Percentiles rank a stretch among this genome's conserved stretches.
These are phyloP conservation scores for Abelmoschus esculentus DNA, from an alignment of 345 rosid species.

Conservation along the genomic window DNA sequence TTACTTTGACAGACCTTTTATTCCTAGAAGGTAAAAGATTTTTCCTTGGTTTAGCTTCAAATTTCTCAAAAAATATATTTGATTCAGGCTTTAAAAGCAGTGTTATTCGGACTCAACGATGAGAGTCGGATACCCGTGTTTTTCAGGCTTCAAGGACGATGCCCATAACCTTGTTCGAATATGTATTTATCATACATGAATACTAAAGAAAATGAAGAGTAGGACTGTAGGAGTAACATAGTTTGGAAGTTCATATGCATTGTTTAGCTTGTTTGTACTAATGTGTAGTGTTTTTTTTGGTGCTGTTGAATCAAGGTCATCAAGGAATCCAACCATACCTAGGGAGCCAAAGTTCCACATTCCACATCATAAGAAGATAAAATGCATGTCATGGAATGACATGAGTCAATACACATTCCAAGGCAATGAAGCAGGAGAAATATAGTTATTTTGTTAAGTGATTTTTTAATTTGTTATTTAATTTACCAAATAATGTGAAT, in stretches of 20 bases:
- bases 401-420: conserved; percentile 22
- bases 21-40: conserved; percentile 61
- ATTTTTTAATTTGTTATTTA: neutral
- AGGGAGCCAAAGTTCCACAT: conserved; percentile 76
- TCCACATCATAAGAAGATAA: conserved; percentile 84
- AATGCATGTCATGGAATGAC: conserved; percentile 57
- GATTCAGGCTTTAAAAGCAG: neutral
- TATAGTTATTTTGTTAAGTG: neutral
- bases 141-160: neutral
- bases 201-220: neutral
- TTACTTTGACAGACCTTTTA: conserved; percentile 87
- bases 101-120: neutral
- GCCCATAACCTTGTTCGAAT: too few relatives aligned
- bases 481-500: neutral
- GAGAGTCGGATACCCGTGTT: neutral
- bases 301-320: conserved; percentile 20
- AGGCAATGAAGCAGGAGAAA: conserved; percentile 6
- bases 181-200: too few relatives aligned
- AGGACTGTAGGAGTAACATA: neutral
- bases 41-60: neutral
- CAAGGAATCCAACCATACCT: conserved; percentile 75
- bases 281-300: neutral
- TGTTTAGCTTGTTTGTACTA: neutral
- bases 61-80: conserved; percentile 17
- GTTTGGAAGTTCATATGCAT: neutral